Percentiles rank a stretch among this genome's conserved stretches.
phyloP scores from a whole-genome alignment of 208 protist genomes.

The Vickermania ingenoplastis region DNA sequence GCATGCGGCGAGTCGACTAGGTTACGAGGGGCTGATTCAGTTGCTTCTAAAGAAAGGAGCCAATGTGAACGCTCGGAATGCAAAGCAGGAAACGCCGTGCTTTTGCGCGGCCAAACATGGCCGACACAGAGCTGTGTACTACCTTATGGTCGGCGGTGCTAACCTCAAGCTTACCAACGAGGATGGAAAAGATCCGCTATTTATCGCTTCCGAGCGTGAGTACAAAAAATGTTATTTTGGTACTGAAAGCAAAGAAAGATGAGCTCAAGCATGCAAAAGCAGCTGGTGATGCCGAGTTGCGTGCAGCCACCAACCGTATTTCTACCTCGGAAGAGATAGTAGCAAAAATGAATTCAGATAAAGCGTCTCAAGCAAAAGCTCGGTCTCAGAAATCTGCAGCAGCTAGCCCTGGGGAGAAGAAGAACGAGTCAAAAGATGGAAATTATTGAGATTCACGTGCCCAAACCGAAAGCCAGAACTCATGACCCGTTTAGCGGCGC shows the following conservation, averaged over 20 bases:
- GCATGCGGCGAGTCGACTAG: slow-evolving; percentile 53
- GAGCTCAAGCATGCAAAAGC: slow-evolving; percentile 59
- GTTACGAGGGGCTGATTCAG: slow-evolving; percentile 30
- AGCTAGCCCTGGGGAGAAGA: not conserved
- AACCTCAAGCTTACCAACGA: slow-evolving; percentile 49
- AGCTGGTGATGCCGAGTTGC: slow-evolving; percentile 51
- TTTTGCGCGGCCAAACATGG: slow-evolving; percentile 59
- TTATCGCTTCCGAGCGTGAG: slow-evolving; percentile 77
- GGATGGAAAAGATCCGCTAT: slow-evolving; percentile 78
- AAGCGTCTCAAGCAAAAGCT: slow-evolving; percentile 23
- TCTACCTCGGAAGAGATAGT: slow-evolving; percentile 59
- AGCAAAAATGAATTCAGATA: slow-evolving; percentile 35
- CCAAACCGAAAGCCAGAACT: slow-evolving; percentile 36
- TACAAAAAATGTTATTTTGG: slow-evolving; percentile 71
- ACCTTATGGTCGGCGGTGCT: slow-evolving; percentile 42
- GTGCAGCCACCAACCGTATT: slow-evolving; percentile 17
- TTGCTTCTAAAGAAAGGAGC: slow-evolving; percentile 35
- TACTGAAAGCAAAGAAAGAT: slow-evolving; percentile 50
- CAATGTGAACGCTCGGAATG: slow-evolving; percentile 63
- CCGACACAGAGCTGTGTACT: slow-evolving; percentile 53
- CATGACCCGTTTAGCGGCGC: slow-evolving; percentile 51
- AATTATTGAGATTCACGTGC: slow-evolving; percentile 65
- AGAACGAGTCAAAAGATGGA: slow-evolving; percentile 19
- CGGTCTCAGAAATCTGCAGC: not conserved
- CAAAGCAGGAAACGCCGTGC: slow-evolving; percentile 62